Base-by-base conservation (phyloP, 177 flowering plant genomes). In the Tripterygium wilfordii region DNA sequence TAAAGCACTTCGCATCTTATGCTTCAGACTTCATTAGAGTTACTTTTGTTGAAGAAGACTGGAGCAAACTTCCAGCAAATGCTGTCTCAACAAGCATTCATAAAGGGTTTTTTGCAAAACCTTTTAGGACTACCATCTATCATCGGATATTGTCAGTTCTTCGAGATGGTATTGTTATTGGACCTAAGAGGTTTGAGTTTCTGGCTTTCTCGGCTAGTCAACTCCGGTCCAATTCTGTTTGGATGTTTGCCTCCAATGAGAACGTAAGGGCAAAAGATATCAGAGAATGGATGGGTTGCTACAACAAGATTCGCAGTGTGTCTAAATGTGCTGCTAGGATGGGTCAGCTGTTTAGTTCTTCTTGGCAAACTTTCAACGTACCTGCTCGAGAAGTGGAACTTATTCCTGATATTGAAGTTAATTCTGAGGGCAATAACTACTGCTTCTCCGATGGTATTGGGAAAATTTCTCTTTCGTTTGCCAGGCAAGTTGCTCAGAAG, bases 361-460 rank as follows among this genome's bases (percentile, higher is more conserved):
- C 99, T 25, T 15, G 0, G 48, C 96, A 80, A 59, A 82, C 88
- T 14, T 8, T 80, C 25, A 52, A 22, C 32, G 91, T 92, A 23
- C 75, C 70, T 0, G 54, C 31, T 5, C 81, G 67, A 28, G 85
- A 89, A 37, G 81, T 89, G 10, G 84, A 80, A 51, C 58, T 58
- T 19, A 84, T 89, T 68, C 89, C 95, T 30, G 99, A 92, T 51
- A 42, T 89, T 41, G 96, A 94, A 67, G 70, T 67, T 26, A 60
- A 49, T 23, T 31, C 74, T 47, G 80, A 87, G 59, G 91, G 86
- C 23, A 56, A 80, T 21, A 42, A 44, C 36, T 87, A 89, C 46
- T 94, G 99, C 67, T 94, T 94, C 66, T 89, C 99, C 2, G 99
- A 94, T 67, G 99, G 97, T 1, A 94, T 94, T 44, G 99, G 99